Percentiles rank a stretch among this genome's conserved stretches.
These are phyloP conservation scores for Graphium sp. DNA, from an alignment of 2,329 filamentous ascomycete genomes.

Conservation along the genomic window DNA sequence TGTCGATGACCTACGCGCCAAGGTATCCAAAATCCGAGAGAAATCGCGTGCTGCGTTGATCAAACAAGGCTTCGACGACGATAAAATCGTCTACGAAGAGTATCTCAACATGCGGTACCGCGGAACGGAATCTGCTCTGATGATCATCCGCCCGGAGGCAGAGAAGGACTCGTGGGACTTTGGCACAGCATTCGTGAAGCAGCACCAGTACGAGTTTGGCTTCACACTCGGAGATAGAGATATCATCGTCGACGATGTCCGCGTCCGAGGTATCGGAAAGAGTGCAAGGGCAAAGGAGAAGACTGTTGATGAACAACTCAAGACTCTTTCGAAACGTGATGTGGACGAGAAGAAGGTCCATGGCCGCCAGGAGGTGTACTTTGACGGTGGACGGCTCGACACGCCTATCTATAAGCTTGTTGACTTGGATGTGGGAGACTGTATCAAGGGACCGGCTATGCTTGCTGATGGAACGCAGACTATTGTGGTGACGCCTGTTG, in stretches of 20 bases:
- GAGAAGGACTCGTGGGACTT: constrained; percentile 66
- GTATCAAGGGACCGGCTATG: constrained; percentile 66
- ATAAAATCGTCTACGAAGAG: constrained; percentile 69
- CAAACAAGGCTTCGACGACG: constrained; percentile 63
- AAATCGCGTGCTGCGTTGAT: constrained; percentile 51
- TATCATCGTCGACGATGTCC: constrained; percentile 80
- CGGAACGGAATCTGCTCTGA: constrained; percentile 79
- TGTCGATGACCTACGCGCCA: constrained; percentile 45
- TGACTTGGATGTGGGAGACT: constrained; percentile 54
- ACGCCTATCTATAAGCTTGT: constrained; percentile 75
- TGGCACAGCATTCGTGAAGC: constrained; percentile 66
- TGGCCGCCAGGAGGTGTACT: constrained; percentile 58
- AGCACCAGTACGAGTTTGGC: constrained; percentile 85
- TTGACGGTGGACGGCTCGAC: constrained; percentile 60
- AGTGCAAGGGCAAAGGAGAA: constrained; percentile 66
- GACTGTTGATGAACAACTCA: constrained; percentile 72
- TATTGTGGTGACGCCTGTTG: constrained; percentile 69
- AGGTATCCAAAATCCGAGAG: constrained; percentile 66
- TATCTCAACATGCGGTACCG: constrained; percentile 90
- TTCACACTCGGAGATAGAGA: constrained; percentile 75
- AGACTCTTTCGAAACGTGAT: constrained; percentile 42
- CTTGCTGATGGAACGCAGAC: constrained; percentile 81
- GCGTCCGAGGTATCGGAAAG: constrained; percentile 77
- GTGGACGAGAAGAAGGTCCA: constrained; percentile 43
- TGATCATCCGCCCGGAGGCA: constrained; percentile 61